Conservation (phyloP, 805 yeast genomes). For the Grigorovia transvaalensis region DNA sequence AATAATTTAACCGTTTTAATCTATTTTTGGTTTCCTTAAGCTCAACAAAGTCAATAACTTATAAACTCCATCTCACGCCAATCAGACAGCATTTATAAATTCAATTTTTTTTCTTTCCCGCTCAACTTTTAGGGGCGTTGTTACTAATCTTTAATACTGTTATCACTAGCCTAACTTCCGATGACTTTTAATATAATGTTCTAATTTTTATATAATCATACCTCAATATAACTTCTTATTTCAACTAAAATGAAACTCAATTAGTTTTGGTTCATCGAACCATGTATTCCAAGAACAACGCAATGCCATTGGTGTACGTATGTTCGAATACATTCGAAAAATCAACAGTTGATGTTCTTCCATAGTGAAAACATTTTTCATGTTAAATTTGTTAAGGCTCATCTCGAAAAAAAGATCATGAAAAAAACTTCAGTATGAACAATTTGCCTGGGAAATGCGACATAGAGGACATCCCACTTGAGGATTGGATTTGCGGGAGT, state of each 20-base stretch:
- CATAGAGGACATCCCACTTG: not conserved
- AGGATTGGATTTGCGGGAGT: not conserved
- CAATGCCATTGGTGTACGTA: too few species aligned
- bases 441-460: not conserved
- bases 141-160: too few species aligned
- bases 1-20: not conserved
- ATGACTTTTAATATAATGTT: not conserved
- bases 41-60: not conserved
- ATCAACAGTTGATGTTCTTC: too few species aligned
- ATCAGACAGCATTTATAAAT: not conserved
- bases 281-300: too few species aligned
- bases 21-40: not conserved
- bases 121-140: too few species aligned
- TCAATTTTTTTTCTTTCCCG: too few species aligned
- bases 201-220: not conserved
- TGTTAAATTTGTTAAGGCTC: not conserved
- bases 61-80: not conserved
- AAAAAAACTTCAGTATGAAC: not conserved
- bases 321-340: too few species aligned
- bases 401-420: not conserved
- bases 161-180: not conserved
- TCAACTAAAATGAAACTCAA: not conserved
- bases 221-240: not conserved
- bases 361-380: too few species aligned
- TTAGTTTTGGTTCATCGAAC: not conserved